These are phyloP conservation scores for Stephania japonica DNA, from an alignment of 164 flowering plant species.

Conservation along the genomic window DNA sequence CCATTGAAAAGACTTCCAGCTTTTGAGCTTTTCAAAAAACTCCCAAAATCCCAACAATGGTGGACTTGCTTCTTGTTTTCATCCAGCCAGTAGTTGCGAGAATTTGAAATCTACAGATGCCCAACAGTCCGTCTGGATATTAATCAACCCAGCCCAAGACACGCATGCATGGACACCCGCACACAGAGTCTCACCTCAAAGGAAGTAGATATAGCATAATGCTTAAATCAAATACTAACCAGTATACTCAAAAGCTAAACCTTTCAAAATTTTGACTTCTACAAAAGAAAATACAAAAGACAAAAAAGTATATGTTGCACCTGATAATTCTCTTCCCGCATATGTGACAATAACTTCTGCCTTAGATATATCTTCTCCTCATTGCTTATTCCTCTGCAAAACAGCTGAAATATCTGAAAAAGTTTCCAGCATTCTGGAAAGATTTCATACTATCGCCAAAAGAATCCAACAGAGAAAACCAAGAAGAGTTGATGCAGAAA, in stretches of 20 bases:
- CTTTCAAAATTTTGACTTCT: not conserved
- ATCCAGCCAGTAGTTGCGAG: not conserved
- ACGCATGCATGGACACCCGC: not conserved
- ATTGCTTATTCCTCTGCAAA: constrained; percentile 70
- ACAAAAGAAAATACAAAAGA: not conserved
- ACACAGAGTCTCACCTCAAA: not conserved
- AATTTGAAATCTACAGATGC: not conserved
- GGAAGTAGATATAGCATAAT: not conserved
- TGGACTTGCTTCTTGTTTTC: not conserved
- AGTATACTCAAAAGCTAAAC: not conserved
- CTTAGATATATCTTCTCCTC: constrained; percentile 85
- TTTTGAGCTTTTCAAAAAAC: not conserved
- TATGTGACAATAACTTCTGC: constrained; percentile 62
- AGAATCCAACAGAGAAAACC: not conserved
- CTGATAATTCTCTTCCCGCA: constrained; percentile 87
- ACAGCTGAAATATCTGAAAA: not conserved
- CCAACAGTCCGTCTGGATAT: not conserved
- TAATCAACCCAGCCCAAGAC: not conserved
- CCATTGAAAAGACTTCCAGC: too few relatives aligned
- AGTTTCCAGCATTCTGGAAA: not conserved
- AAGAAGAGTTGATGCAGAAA: not conserved
- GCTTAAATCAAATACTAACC: not conserved
- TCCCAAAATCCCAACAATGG: not conserved
- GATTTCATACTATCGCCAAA: not conserved
- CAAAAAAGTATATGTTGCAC: constrained; percentile 23